phyloP scores from a whole-genome alignment of 2,329 filamentous ascomycete species.

The Penicillium hesseltinei region DNA sequence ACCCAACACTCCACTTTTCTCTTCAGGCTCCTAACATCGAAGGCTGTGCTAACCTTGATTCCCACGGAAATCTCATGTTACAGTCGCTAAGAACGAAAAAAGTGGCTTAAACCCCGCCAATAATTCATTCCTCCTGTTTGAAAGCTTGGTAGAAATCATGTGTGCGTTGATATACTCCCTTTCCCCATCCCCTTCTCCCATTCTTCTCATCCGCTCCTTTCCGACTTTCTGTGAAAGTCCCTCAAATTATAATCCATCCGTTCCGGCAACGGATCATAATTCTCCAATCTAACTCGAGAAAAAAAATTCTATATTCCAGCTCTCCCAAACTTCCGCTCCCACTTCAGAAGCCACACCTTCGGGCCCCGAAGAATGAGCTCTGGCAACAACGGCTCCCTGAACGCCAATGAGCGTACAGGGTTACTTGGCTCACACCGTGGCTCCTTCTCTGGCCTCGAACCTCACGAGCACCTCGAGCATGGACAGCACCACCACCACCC shows the following conservation, averaged over 20 bases:
- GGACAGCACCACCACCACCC: constrained; percentile 28
- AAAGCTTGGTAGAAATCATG: constrained; percentile 21
- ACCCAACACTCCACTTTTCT: neutral
- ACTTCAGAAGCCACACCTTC: constrained; percentile 33
- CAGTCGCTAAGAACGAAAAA: constrained; percentile 3
- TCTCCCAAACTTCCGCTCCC: constrained; percentile 28
- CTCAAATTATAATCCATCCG: neutral
- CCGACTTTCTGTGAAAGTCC: constrained; percentile 3
- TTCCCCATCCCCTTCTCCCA: neutral
- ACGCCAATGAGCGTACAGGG: constrained; percentile 36
- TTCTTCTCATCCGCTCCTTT: neutral
- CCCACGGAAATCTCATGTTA: neutral
- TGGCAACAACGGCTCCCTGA: constrained; percentile 30
- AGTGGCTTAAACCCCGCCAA: constrained; percentile 19
- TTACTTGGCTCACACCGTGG: constrained; percentile 28
- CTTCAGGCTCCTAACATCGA: neutral
- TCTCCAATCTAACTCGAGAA: neutral
- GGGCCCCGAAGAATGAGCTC: constrained; percentile 33
- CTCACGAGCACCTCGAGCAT: constrained; percentile 18
- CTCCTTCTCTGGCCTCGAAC: constrained; percentile 19
- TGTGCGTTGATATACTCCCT: constrained; percentile 15
- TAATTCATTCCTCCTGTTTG: constrained; percentile 1
- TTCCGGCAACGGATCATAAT: neutral
- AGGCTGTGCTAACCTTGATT: constrained; percentile 10
- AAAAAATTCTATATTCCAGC: constrained; percentile 14